A percentile compares a stretch with the other conserved stretches of the same genome.
Evolutionary conservation across 139 green algal species (phyloP).

Genomic region (Astrephomene gubernaculifera): DNA sequence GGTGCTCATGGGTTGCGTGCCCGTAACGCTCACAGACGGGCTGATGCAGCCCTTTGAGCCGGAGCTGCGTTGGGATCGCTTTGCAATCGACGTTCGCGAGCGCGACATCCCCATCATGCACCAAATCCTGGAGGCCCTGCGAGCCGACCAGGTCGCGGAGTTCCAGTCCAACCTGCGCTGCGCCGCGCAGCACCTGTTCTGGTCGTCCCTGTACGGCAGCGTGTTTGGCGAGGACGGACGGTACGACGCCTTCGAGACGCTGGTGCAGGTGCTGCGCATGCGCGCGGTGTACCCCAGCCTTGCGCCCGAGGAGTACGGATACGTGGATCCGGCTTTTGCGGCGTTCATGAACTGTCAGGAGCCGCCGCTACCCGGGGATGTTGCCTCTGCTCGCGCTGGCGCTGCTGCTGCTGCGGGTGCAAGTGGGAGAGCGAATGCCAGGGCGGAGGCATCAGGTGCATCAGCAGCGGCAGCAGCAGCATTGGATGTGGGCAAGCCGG

Average conservation of each 20-base stretch:
- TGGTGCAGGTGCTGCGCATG: constrained; percentile 47
- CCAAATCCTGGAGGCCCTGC: constrained; percentile 21
- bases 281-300: constrained; percentile 8
- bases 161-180: constrained; percentile 37
- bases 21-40: constrained; percentile 36
- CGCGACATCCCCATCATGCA: constrained; percentile 33
- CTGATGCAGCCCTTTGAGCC: constrained; percentile 45
- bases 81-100: constrained; percentile 37
- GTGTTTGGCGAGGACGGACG: constrained; percentile 45
- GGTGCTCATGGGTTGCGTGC: constrained; percentile 46
- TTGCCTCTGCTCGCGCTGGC: too few relatives aligned
- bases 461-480: neutral
- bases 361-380: neutral
- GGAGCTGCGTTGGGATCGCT: constrained; percentile 38
- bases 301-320: constrained; percentile 33
- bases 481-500: neutral
- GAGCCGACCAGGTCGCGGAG: neutral
- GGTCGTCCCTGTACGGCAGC: constrained; percentile 36
- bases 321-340: constrained; percentile 15
- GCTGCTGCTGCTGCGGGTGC: too few relatives aligned
- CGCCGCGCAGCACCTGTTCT: constrained; percentile 48
- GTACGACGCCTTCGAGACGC: constrained; percentile 56
- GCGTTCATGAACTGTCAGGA: constrained; percentile 34
- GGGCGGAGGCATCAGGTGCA: neutral
- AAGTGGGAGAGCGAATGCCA: too few relatives aligned